These are phyloP conservation scores for Cercospora sp. DNA, from an alignment of 2,329 filamentous ascomycete genomes.

Conservation along the genomic window DNA sequence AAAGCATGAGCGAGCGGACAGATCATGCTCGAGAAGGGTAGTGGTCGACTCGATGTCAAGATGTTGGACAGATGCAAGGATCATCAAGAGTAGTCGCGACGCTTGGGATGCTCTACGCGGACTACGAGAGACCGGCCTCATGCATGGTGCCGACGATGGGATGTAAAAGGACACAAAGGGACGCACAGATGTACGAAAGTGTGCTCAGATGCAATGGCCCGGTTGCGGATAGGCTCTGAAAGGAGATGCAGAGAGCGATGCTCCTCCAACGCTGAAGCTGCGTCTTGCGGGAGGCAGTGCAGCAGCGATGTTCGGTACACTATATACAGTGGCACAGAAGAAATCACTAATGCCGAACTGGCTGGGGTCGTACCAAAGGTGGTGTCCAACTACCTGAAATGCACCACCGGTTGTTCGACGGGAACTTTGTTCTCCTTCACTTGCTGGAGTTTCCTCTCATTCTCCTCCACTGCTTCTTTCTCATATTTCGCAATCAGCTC, in stretches of 20 bases:
- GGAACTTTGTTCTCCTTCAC: conserved; percentile 41
- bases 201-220: background rate
- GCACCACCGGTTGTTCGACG: conserved; percentile 34
- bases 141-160: background rate
- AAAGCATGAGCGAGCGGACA: conserved; percentile 12
- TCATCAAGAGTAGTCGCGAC: background rate
- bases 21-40: background rate
- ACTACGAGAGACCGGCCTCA: background rate
- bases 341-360: background rate
- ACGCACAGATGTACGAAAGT: background rate
- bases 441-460: conserved; percentile 56
- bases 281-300: background rate
- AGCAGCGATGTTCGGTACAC: background rate
- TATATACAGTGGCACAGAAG: conserved; percentile 9
- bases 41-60: background rate
- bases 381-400: conserved; percentile 28
- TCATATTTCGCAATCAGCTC: conserved; percentile 63
- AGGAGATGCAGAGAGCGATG: background rate
- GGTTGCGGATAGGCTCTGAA: background rate
- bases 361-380: background rate
- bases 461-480: conserved; percentile 56
- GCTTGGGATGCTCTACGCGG: background rate
- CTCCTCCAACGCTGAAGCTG: background rate
- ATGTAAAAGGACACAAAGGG: background rate
- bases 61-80: background rate